Evolutionary conservation across 2,329 filamentous ascomycete genomes (phyloP), one percentile per base, ranked within the genome.

Genomic region (Penicillium sp.): DNA sequence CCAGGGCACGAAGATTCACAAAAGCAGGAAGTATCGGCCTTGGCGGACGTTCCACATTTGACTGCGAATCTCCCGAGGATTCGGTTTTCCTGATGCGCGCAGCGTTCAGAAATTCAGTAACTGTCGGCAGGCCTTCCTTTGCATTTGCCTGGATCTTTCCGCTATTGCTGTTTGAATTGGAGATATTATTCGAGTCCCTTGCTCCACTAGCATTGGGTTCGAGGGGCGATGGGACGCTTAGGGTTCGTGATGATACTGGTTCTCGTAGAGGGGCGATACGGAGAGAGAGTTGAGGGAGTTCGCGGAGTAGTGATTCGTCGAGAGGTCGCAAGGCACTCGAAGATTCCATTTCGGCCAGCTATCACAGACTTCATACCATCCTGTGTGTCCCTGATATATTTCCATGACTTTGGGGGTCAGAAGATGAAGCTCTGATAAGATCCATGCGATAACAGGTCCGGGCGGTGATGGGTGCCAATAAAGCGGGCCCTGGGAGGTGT

Each of bases 191-290:
- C 16, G 69, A 53, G 16, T 76, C 69, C 22, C 69, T 66, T 22
- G 69, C 63, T 5, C 66, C 67, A 38, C 66, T 71, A 29, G 76
- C 72, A 61, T 72, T 75, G 10, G 78, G 78, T 60, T 80, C 78
- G 47, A 80, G 70, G 22, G 77, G 76, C 18, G 72, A 72, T n/a
- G 76, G 76, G 37, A 71, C 66, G 51, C 72, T 76, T 57, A 75
- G 68, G 37, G 69, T 69, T 37, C 73, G 73, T 14, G 75, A 73
- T 22, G 76, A 75, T 20, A 74, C 72, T 13, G 76, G 77, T 60
- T 79, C 74, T 32, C 77, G 78, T 22, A 81, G 70, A 50, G 78
- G 78, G 58, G 78, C 73, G 48, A 81, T 80, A 55, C 74, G 76
- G 49, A 80, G 67, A 58, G 73, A 73, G 11, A 74, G 70, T 52